Base-by-base conservation (phyloP, 2,329 filamentous ascomycete species). In the Beauveria pseudobassiana region DNA sequence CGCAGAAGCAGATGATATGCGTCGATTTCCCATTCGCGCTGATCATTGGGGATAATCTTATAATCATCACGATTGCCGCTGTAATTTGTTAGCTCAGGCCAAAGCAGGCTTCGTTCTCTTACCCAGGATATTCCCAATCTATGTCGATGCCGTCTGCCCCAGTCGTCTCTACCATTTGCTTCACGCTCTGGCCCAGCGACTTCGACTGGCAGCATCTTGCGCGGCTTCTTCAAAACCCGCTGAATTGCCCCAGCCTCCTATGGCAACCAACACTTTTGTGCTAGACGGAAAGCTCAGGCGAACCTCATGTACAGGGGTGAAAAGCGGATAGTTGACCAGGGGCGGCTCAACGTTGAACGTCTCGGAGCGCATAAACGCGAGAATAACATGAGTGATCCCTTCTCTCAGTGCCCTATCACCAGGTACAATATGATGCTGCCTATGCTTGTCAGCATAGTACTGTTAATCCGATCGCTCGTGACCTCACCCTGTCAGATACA, bases 241-340 rank as follows among this genome's bases (percentile, higher is more conserved):
- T 0, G 82, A 86, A 63, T 90, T 86, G 0, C 87, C 88, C 88
- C 89, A 92, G 58, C 88, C 89, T 12, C 89, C 89, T 64, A 92
- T 84, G 22, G 89, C 87, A 43, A 91, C 79, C 75, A 88, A 81
- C 24, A 91, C 73, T 66, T 88, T 86, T 22, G 86, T 86, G 28
- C 76, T 77, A 0, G 73, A 63, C 7, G 73, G 72, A 63, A 87
- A 85, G 59, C 77, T 74, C 20, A 69, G 62, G 5, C 84, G 81
- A 16, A 80, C 76, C 14, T 76, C 70, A 3, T 71, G 68, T 2
- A 87, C 76, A 1, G 76, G 77, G 3, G 78, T 82, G 66, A 86
- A 86, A 6, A 87, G 71, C 0, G 81, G 78, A 74, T 80, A 85
- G 4, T 68, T 61, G 3, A 69, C 65, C 1, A 73, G 72, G 0